A percentile compares a stretch with the other conserved stretches of the same genome.
These are phyloP conservation scores for Mrakia frigida DNA, from an alignment of 768 basidiomycete genomes.

Conservation along the genomic window DNA sequence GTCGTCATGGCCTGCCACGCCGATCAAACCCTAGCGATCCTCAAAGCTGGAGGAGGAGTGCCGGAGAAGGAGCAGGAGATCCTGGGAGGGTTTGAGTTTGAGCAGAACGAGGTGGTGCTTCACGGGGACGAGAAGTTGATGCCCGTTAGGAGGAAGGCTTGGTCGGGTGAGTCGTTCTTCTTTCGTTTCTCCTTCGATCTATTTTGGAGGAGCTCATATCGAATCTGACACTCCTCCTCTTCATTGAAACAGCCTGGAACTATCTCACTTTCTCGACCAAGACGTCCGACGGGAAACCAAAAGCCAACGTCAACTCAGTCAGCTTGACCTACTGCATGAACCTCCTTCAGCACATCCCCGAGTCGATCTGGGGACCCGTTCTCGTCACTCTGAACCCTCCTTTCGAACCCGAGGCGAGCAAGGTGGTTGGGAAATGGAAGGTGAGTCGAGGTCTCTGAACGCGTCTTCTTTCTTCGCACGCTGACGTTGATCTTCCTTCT, in stretches of 20 bases:
- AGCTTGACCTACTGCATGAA: constrained; percentile 65
- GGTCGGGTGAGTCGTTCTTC: constrained; percentile 51
- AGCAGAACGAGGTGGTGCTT: constrained; percentile 60
- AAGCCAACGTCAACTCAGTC: constrained; percentile 56
- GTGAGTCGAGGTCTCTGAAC: no score
- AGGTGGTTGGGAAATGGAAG: constrained; percentile 52
- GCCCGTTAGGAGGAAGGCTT: constrained; percentile 58
- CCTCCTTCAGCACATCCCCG: constrained; percentile 62
- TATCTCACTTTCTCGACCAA: constrained; percentile 53
- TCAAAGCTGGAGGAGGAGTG: constrained; percentile 51
- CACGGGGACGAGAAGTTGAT: constrained; percentile 65
- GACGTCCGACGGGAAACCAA: constrained; percentile 42
- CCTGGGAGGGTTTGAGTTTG: constrained; percentile 61
- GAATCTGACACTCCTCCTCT: not conserved
- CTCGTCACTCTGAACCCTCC: constrained; percentile 71
- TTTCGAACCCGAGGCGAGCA: constrained; percentile 53
- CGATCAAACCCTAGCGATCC: constrained; percentile 53
- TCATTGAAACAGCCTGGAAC: constrained; percentile 58
- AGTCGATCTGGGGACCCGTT: constrained; percentile 56
- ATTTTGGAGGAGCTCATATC: not conserved
- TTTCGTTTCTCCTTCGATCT: not conserved
- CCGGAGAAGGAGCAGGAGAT: constrained; percentile 55
- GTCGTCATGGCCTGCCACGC: constrained; percentile 72
- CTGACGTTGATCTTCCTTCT: no score
- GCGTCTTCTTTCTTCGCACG: no score